These are phyloP conservation scores for Cardamine resedifolia DNA, from an alignment of 345 rosid species.

Conservation along the genomic window DNA sequence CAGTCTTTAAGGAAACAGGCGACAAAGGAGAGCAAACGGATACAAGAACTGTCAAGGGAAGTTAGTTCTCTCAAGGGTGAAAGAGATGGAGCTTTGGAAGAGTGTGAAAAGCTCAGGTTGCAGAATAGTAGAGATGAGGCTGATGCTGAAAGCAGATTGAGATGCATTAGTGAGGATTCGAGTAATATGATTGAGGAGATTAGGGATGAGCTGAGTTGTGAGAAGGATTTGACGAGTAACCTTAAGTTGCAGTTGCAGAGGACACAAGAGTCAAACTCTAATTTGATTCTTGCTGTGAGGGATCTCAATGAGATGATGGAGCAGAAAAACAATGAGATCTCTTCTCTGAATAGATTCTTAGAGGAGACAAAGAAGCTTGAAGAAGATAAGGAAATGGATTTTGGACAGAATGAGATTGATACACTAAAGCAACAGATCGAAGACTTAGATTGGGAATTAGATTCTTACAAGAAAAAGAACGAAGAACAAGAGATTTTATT, in stretches of 20 bases:
- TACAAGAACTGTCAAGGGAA: conserved; percentile 64
- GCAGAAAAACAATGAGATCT: conserved; percentile 53
- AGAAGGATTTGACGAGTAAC: conserved; percentile 62
- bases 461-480: conserved; percentile 56
- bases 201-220: conserved; percentile 68
- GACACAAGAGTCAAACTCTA: conserved; percentile 83
- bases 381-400: conserved; percentile 32
- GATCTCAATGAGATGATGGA: conserved; percentile 78
- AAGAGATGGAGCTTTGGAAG: conserved; percentile 53
- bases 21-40: conserved; percentile 63
- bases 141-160: conserved; percentile 44
- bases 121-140: conserved; percentile 40
- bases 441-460: conserved; percentile 60
- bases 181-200: conserved; percentile 56
- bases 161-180: conserved; percentile 54
- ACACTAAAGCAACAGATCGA: conserved; percentile 53
- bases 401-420: conserved; percentile 44
- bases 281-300: conserved; percentile 74
- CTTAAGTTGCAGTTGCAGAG: conserved; percentile 82
- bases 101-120: conserved; percentile 49
- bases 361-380: conserved; percentile 40
- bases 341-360: conserved; percentile 42
- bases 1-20: conserved; percentile 83
- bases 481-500: conserved; percentile 71
- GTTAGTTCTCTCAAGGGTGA: conserved; percentile 53